phyloP scores from a whole-genome alignment of 768 basidiomycete species.

The Dentipellis fragilis region DNA sequence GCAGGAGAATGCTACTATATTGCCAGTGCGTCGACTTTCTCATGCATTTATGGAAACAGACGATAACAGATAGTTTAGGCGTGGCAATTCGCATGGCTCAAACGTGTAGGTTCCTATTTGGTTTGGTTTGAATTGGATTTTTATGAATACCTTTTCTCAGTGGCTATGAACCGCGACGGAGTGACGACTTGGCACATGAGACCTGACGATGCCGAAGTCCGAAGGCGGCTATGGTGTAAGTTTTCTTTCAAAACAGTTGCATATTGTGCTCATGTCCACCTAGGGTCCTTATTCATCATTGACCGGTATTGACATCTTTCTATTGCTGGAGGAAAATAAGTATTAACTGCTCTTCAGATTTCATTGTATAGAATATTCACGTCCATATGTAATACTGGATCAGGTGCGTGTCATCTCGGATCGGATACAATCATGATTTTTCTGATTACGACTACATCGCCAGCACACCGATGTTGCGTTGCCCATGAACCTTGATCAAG shows the following conservation, averaged over 20 bases:
- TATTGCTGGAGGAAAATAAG: not conserved
- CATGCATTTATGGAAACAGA: too few relatives aligned
- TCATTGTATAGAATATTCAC: conserved; percentile 10
- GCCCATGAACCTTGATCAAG: conserved; percentile 17
- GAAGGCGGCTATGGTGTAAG: conserved; percentile 17
- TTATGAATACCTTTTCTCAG: not conserved
- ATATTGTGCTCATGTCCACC: not conserved
- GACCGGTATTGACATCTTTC: conserved; percentile 8
- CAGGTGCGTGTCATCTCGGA: conserved; percentile 11
- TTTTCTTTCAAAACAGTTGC: not conserved
- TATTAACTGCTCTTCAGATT: conserved; percentile 1
- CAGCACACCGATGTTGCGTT: conserved; percentile 14
- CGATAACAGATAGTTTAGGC: not conserved
- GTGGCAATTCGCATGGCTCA: conserved; percentile 17
- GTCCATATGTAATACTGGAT: conserved; percentile 16
- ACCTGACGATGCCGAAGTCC: conserved; percentile 15
- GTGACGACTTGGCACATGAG: conserved; percentile 13
- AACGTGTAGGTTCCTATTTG: conserved; percentile 10
- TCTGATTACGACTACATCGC: not conserved
- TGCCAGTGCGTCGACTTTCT: not conserved
- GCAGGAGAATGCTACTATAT: conserved; percentile 11
- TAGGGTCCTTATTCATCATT: conserved; percentile 14
- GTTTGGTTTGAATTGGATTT: not conserved
- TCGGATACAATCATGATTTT: not conserved
- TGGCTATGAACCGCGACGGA: conserved; percentile 17